Evolutionary conservation across 2,329 filamentous ascomycete genomes (phyloP).

Genomic region (Cladophialophora yegresii): DNA sequence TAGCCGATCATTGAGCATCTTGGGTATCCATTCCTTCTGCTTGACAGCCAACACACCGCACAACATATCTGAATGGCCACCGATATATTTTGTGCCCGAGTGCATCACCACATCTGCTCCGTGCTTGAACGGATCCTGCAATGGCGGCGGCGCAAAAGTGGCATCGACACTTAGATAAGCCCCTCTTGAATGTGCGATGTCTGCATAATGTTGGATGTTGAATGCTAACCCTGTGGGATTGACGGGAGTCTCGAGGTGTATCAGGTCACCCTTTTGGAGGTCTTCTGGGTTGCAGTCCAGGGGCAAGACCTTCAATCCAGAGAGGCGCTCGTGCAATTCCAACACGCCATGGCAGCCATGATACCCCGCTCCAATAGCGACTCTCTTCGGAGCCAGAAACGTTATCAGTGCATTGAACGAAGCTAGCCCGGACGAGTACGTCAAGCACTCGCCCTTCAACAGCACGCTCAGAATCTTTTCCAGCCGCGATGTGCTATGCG

Average conservation of each 20-base stretch:
- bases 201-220: conserved; percentile 70
- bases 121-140: conserved; percentile 79
- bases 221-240: conserved; percentile 86
- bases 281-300: conserved; percentile 68
- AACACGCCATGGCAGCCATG: conserved; percentile 92
- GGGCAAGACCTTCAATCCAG: conserved; percentile 70
- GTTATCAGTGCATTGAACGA: conserved; percentile 87
- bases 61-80: conserved; percentile 90
- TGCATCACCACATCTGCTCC: conserved; percentile 91
- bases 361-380: conserved; percentile 83
- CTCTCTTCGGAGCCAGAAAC: conserved; percentile 76
- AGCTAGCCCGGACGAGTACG: conserved; percentile 81
- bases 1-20: conserved; percentile 68
- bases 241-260: conserved; percentile 90
- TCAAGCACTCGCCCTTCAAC: conserved; percentile 67
- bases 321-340: conserved; percentile 70
- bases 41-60: conserved; percentile 77
- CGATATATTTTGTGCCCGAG: conserved; percentile 92
- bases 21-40: conserved; percentile 59
- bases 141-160: conserved; percentile 87
- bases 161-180: conserved; percentile 82
- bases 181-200: conserved; percentile 69
- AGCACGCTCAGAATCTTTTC: conserved; percentile 78
- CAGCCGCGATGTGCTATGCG: conserved; percentile 79
- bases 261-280: conserved; percentile 74